A percentile compares a stretch with the other conserved stretches of the same genome.
Conservation (phyloP, 352 stramenopile genomes). For the Phytophthora ohioensis region DNA sequence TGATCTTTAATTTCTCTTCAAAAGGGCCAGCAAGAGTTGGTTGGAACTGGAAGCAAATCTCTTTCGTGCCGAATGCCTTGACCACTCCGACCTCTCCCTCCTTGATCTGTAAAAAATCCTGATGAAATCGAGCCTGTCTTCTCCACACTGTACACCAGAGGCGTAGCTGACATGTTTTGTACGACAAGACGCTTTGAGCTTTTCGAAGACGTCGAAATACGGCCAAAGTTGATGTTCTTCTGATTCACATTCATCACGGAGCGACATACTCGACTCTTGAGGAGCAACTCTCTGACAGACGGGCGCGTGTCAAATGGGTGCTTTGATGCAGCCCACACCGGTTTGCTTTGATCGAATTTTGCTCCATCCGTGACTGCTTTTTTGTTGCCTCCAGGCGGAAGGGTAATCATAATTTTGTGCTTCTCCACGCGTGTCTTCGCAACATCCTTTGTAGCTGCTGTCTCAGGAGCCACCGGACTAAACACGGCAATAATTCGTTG, state of each 20-base stretch:
- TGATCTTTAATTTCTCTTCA: constrained; percentile 90
- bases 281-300: constrained; percentile 84
- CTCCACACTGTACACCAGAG: constrained; percentile 87
- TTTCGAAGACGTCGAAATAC: constrained; percentile 86
- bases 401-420: constrained; percentile 89
- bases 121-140: constrained; percentile 93
- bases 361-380: constrained; percentile 71
- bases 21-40: constrained; percentile 87
- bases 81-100: constrained; percentile 88
- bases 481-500: constrained; percentile 87
- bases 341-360: constrained; percentile 67
- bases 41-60: constrained; percentile 92
- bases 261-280: constrained; percentile 86
- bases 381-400: constrained; percentile 87
- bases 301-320: constrained; percentile 83
- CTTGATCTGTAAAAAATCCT: constrained; percentile 90
- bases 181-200: constrained; percentile 89
- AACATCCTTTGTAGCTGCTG: constrained; percentile 44
- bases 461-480: constrained; percentile 55
- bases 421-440: constrained; percentile 85
- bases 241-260: constrained; percentile 93
- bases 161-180: constrained; percentile 89
- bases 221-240: constrained; percentile 93
- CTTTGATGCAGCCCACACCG: constrained; percentile 73
- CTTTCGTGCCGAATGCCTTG: constrained; percentile 88